Conservation (phyloP, 2,329 filamentous ascomycete genomes). For the Cucurbitaria berberidis region DNA sequence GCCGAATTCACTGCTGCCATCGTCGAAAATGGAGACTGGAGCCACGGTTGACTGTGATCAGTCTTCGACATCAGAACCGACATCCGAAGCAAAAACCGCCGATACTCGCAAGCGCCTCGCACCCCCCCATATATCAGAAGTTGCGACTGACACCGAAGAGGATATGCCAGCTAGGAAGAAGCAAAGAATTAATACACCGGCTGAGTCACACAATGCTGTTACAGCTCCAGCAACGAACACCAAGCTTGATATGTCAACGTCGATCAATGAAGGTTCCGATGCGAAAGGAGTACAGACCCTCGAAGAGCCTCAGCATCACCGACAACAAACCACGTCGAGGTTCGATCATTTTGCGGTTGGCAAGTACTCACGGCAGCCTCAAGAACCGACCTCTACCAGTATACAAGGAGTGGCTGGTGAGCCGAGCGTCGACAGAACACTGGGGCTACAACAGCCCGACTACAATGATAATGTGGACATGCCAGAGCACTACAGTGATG, state of each 20-base stretch:
- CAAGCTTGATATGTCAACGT: not conserved
- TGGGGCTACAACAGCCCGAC: not conserved
- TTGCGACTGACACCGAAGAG: conserved; percentile 9
- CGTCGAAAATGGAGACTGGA: not conserved
- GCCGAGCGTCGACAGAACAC: not conserved
- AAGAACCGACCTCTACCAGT: not conserved
- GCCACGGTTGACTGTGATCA: not conserved
- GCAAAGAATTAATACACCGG: not conserved
- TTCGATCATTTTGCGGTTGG: not conserved
- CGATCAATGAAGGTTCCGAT: not conserved
- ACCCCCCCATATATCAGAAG: not conserved
- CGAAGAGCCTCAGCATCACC: not conserved
- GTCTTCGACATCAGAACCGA: not conserved
- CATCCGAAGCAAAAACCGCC: not conserved
- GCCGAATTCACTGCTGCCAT: not conserved
- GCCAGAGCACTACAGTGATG: not conserved
- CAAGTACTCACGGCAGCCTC: not conserved
- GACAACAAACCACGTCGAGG: not conserved
- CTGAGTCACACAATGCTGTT: not conserved
- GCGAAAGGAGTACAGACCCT: not conserved
- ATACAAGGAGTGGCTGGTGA: not conserved
- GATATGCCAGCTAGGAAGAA: conserved; percentile 10
- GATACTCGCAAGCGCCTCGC: not conserved
- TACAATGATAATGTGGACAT: not conserved
- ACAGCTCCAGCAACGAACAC: not conserved